phyloP scores from a whole-genome alignment of 1,139 yeast species.

The Komagataea norvegica region DNA sequence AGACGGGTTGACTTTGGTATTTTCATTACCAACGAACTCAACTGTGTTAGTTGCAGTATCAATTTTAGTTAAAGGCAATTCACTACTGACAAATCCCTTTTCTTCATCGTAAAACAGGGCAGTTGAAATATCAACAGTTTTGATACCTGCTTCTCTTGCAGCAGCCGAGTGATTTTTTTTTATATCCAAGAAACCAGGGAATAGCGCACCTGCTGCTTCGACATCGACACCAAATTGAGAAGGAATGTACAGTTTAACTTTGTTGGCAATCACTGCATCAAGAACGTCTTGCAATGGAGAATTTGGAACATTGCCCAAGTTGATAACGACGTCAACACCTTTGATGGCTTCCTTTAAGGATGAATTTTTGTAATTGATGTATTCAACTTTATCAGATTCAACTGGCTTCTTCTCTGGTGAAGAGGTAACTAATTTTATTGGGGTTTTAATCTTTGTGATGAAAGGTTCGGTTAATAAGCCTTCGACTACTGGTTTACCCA shows the following conservation, averaged over 20 bases:
- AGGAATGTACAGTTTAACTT: slow-evolving; percentile 53
- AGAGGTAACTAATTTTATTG: slow-evolving; percentile 49
- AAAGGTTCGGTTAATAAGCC: slow-evolving; percentile 44
- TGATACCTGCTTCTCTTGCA: slow-evolving; percentile 44
- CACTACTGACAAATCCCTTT: slow-evolving; percentile 20
- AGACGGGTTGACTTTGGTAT: slow-evolving; percentile 33
- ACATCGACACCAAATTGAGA: slow-evolving; percentile 57
- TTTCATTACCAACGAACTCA: slow-evolving; percentile 41
- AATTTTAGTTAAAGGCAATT: slow-evolving; percentile 31
- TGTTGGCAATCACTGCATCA: slow-evolving; percentile 37
- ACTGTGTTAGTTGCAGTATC: slow-evolving; percentile 34
- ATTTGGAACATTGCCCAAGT: slow-evolving; percentile 33
- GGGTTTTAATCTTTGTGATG: slow-evolving; percentile 40
- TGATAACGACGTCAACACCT: slow-evolving; percentile 50
- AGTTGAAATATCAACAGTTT: slow-evolving; percentile 45
- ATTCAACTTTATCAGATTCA: slow-evolving; percentile 39
- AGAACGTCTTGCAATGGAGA: slow-evolving; percentile 30
- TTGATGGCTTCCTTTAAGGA: slow-evolving; percentile 35
- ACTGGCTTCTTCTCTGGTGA: slow-evolving; percentile 33
- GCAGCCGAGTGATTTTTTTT: slow-evolving; percentile 39
- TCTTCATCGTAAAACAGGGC: slow-evolving; percentile 34
- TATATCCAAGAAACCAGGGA: slow-evolving; percentile 34
- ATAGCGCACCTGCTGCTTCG: slow-evolving; percentile 25
- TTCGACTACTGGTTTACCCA: slow-evolving; percentile 44
- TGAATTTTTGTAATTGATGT: slow-evolving; percentile 34